A percentile compares a stretch with the other conserved stretches of the same genome.
These are phyloP conservation scores for Lagenaria siceraria DNA, from an alignment of 306 rosid species.

Conservation along the genomic window DNA sequence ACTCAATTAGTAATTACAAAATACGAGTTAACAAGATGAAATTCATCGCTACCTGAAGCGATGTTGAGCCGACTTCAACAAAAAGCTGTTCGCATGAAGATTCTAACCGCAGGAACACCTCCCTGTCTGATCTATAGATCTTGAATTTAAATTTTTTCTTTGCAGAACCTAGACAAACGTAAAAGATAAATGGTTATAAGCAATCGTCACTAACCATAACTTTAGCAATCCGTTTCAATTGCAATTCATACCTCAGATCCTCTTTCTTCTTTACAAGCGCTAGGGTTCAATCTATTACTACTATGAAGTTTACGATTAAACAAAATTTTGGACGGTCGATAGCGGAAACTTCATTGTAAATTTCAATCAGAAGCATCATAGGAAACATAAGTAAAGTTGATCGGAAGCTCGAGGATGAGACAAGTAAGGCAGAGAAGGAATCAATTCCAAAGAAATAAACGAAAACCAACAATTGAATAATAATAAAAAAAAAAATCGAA, in stretches of 20 bases:
- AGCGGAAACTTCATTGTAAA: background rate
- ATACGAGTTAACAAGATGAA: background rate
- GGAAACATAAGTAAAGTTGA: background rate
- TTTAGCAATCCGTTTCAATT: background rate
- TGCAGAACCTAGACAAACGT: slow-evolving; percentile 46
- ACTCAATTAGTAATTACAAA: background rate
- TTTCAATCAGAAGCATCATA: background rate
- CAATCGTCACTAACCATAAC: background rate
- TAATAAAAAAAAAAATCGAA: background rate
- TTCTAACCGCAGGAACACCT: slow-evolving; percentile 49
- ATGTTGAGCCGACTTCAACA: slow-evolving; percentile 42
- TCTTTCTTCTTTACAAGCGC: background rate
- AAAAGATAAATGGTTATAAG: background rate
- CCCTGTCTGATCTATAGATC: slow-evolving; percentile 33
- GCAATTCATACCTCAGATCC: background rate
- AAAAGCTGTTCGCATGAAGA: slow-evolving; percentile 34
- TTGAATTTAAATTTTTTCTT: slow-evolving; percentile 47
- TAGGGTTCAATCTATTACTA: background rate
- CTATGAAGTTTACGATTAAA: background rate
- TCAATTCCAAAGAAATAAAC: background rate
- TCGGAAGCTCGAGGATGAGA: background rate
- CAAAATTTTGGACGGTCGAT: background rate
- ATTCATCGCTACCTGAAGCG: slow-evolving; percentile 39
- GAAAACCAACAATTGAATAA: background rate
- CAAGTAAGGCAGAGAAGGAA: background rate